phyloP scores from a whole-genome alignment of 352 stramenopile species.

The Globisporangium barbulae region DNA sequence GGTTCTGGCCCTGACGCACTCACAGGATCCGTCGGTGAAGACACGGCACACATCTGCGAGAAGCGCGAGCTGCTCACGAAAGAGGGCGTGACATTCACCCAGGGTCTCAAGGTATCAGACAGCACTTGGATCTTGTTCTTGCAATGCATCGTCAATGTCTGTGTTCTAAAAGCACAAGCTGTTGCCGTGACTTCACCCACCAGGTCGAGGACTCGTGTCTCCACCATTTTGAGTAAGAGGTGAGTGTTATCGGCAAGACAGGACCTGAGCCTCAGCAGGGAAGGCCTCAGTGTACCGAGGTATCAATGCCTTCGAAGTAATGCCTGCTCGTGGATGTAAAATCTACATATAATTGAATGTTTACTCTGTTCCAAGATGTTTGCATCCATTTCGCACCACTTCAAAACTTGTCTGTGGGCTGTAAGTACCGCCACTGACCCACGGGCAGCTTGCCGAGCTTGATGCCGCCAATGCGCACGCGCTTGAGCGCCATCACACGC shows the following conservation, averaged over 20 bases:
- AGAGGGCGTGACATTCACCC: slow-evolving; percentile 64
- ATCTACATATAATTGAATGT: slow-evolving; percentile 1
- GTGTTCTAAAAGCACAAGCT: neutral
- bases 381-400: neutral
- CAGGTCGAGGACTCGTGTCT: slow-evolving; percentile 50
- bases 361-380: neutral
- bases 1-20: neutral
- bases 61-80: slow-evolving; percentile 58
- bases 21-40: slow-evolving; percentile 54
- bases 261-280: neutral
- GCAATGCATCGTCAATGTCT: neutral
- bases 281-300: neutral
- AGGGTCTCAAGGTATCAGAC: slow-evolving; percentile 49
- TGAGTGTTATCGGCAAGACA: neutral
- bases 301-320: neutral
- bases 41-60: slow-evolving; percentile 57
- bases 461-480: slow-evolving; percentile 89
- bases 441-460: slow-evolving; percentile 67
- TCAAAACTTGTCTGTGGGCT: slow-evolving; percentile 57
- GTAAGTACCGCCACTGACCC: slow-evolving; percentile 80
- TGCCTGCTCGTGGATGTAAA: neutral
- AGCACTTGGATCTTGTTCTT: neutral
- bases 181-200: neutral
- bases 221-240: slow-evolving; percentile 31
- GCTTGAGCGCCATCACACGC: slow-evolving; percentile 87